Conservation (phyloP, 495 filamentous ascomycete genomes). For the Astrocystis sublimbata region DNA sequence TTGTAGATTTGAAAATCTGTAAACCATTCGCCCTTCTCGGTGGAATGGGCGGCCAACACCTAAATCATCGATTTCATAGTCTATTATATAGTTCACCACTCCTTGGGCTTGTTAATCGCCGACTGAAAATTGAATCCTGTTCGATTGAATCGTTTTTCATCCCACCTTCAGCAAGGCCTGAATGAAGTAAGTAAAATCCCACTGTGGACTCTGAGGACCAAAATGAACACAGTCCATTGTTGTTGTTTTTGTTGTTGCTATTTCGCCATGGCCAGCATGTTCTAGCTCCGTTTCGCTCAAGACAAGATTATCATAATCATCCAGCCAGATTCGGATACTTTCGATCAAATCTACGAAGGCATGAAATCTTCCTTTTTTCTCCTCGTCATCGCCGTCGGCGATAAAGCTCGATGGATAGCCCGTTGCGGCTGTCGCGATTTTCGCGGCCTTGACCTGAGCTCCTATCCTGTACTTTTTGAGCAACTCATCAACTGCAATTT, state of each 20-base stretch:
- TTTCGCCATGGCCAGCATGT: background rate
- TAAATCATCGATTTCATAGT: too few relatives aligned
- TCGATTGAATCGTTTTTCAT: too few relatives aligned
- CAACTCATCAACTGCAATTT: conserved; percentile 21
- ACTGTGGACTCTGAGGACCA: conserved; percentile 5
- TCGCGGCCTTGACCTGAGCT: conserved; percentile 11
- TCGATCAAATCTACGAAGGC: background rate
- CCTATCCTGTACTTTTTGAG: conserved; percentile 12
- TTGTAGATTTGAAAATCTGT: too few relatives aligned
- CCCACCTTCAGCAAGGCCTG: background rate
- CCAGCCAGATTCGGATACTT: background rate
- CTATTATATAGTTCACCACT: too few relatives aligned
- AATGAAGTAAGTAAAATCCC: conserved; percentile 14
- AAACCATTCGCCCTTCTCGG: too few relatives aligned
- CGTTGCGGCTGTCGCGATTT: conserved; percentile 19
- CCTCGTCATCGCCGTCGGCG: conserved; percentile 21
- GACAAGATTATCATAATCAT: background rate
- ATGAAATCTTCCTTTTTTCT: conserved; percentile 12
- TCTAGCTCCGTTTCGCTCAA: background rate
- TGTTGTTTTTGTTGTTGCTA: background rate
- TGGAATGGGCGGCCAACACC: too few relatives aligned
- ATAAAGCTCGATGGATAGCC: conserved; percentile 5
- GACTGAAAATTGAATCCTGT: background rate
- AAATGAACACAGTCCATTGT: background rate
- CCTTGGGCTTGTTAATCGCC: background rate